A percentile compares a stretch with the other conserved stretches of the same genome.
phyloP scores from a whole-genome alignment of 139 green algal genomes.

The Marvania coccoides region DNA sequence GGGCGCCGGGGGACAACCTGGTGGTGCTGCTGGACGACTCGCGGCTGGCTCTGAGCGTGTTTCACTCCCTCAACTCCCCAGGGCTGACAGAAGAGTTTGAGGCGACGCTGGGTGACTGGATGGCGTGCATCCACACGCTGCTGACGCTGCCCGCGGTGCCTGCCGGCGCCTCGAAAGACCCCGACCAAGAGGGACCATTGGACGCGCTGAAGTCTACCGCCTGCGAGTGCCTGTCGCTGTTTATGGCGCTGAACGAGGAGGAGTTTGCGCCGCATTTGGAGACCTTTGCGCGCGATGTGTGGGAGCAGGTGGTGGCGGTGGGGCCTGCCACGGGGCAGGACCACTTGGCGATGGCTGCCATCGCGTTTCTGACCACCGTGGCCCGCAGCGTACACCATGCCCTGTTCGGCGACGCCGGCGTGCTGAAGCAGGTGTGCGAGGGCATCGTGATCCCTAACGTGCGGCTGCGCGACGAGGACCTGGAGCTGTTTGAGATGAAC shows the following conservation, averaged over 20 bases:
- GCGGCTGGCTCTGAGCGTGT: slow-evolving; percentile 70
- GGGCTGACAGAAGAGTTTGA: slow-evolving; percentile 92
- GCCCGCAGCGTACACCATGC: slow-evolving; percentile 67
- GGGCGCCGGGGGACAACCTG: slow-evolving; percentile 15
- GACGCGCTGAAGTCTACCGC: slow-evolving; percentile 73
- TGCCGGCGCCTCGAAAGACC: slow-evolving; percentile 45
- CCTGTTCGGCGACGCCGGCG: slow-evolving; percentile 60
- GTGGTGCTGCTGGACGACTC: slow-evolving; percentile 52
- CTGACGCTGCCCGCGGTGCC: slow-evolving; percentile 57
- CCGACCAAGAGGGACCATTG: slow-evolving; percentile 53
- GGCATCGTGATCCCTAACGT: slow-evolving; percentile 86
- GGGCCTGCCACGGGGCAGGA: slow-evolving; percentile 50
- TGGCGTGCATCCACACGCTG: slow-evolving; percentile 74
- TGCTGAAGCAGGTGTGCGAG: slow-evolving; percentile 71
- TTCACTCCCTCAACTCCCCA: slow-evolving; percentile 89
- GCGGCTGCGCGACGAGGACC: slow-evolving; percentile 48
- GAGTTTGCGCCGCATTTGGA: slow-evolving; percentile 78
- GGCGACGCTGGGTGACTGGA: slow-evolving; percentile 80
- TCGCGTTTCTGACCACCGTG: slow-evolving; percentile 91
- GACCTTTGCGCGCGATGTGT: slow-evolving; percentile 76
- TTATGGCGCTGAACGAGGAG: slow-evolving; percentile 94
- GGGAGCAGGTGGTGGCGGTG: slow-evolving; percentile 79
- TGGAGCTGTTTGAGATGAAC: slow-evolving; percentile 95
- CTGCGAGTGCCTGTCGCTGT: slow-evolving; percentile 63
- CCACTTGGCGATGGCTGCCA: slow-evolving; percentile 83